Percentiles rank a stretch among this genome's conserved stretches.
Conservation (phyloP, 345 rosid genomes). For the Stellera chamaejasme region DNA sequence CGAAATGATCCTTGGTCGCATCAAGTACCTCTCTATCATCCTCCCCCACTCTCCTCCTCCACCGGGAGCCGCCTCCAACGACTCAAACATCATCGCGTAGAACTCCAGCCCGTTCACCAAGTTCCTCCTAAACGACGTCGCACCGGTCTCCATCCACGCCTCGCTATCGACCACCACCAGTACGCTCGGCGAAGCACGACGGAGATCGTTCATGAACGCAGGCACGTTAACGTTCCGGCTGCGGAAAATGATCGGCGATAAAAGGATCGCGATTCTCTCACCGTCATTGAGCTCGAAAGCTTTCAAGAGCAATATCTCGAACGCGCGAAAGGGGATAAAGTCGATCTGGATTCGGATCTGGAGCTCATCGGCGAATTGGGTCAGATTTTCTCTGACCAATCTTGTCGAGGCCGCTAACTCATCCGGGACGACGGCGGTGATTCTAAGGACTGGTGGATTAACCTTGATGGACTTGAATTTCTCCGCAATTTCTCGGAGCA, state of each 20-base stretch:
- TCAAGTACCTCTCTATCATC: slow-evolving; percentile 54
- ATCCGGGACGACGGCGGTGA: slow-evolving; percentile 79
- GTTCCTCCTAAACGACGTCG: slow-evolving; percentile 61
- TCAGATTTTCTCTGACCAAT: slow-evolving; percentile 63
- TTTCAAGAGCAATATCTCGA: slow-evolving; percentile 68
- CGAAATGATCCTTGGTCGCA: slow-evolving; percentile 44
- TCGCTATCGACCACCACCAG: slow-evolving; percentile 69
- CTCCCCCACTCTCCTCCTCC: slow-evolving; percentile 48
- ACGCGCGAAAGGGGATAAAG: slow-evolving; percentile 54
- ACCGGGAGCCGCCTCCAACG: slow-evolving; percentile 61
- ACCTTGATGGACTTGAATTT: slow-evolving; percentile 24
- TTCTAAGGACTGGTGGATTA: slow-evolving; percentile 41
- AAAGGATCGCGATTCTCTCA: slow-evolving; percentile 48
- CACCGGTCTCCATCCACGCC: slow-evolving; percentile 48
- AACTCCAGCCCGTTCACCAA: slow-evolving; percentile 63
- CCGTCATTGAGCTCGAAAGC: slow-evolving; percentile 63
- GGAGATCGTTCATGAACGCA: slow-evolving; percentile 43
- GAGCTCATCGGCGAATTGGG: slow-evolving; percentile 75
- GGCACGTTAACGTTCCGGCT: slow-evolving; percentile 33
- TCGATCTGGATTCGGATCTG: slow-evolving; percentile 68
- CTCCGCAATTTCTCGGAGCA: slow-evolving; percentile 74
- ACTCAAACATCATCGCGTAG: slow-evolving; percentile 69
- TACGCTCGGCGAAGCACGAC: slow-evolving; percentile 47
- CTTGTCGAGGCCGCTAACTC: slow-evolving; percentile 57
- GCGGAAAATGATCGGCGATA: slow-evolving; percentile 61